These are phyloP conservation scores for Ophiostoma perfectum DNA, from an alignment of 2,329 filamentous ascomycete genomes.

Conservation along the genomic window DNA sequence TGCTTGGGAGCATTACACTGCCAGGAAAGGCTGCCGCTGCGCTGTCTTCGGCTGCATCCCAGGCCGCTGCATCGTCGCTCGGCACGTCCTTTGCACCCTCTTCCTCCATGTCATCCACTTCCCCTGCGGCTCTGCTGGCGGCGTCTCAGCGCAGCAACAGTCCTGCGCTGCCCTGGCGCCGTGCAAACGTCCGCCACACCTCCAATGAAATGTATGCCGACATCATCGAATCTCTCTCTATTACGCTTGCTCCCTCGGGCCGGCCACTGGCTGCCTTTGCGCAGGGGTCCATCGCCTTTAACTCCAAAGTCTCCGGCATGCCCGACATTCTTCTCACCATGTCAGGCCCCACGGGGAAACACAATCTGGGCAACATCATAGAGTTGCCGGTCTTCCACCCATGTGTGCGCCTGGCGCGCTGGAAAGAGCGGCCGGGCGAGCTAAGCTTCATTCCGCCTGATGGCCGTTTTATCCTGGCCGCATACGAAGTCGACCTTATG, in stretches of 20 bases:
- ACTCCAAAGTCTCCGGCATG: constrained; percentile 87
- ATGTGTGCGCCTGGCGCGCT: constrained; percentile 82
- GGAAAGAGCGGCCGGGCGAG: constrained; percentile 83
- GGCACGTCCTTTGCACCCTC: constrained; percentile 9
- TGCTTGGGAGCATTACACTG: constrained; percentile 80
- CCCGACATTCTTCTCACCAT: constrained; percentile 82
- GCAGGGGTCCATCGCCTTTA: constrained; percentile 91
- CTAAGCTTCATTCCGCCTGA: constrained; percentile 96
- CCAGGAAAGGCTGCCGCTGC: constrained; percentile 50
- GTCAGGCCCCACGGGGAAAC: constrained; percentile 73
- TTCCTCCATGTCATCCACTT: constrained; percentile 27
- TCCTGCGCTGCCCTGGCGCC: constrained; percentile 73
- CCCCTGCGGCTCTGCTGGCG: constrained; percentile 32
- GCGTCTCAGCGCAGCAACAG: constrained; percentile 38
- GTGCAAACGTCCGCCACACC: constrained; percentile 88
- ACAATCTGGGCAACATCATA: constrained; percentile 67
- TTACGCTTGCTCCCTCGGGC: constrained; percentile 86
- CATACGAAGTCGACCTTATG: constrained; percentile 88
- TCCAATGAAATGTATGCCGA: constrained; percentile 97
- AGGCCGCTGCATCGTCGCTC: constrained; percentile 9
- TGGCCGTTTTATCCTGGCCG: constrained; percentile 85
- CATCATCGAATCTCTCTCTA: constrained; percentile 80
- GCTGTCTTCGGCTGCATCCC: constrained; percentile 16
- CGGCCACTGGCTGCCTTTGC: constrained; percentile 79
- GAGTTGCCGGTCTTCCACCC: constrained; percentile 93